Evolutionary conservation across 106 monocot genomes (phyloP).

Genomic region (Ottelia alismoides): DNA sequence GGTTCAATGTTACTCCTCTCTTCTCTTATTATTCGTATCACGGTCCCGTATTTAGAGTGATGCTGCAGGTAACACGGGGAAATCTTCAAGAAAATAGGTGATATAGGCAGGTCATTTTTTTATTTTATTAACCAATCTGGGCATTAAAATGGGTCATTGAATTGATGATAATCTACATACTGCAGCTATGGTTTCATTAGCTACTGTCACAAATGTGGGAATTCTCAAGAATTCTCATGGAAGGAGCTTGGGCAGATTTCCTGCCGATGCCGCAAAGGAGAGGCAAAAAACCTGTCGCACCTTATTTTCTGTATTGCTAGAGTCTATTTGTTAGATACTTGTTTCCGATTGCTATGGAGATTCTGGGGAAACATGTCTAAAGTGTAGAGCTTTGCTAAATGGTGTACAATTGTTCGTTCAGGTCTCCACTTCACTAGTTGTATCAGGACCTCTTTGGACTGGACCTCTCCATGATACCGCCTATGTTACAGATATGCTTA

Average conservation of each 20-base stretch:
- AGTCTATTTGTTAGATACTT: too few species aligned
- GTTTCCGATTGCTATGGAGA: too few species aligned
- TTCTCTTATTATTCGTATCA: slow-evolving; percentile 98
- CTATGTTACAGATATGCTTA: slow-evolving; percentile 59
- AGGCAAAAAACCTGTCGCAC: too few species aligned
- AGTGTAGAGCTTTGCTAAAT: too few species aligned
- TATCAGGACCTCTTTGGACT: slow-evolving; percentile 93
- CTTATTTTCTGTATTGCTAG: too few species aligned
- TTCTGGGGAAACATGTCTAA: too few species aligned
- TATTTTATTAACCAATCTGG: neutral
- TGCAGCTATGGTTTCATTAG: slow-evolving; percentile 85
- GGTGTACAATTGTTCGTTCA: too few species aligned
- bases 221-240: slow-evolving; percentile 66
- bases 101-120: neutral
- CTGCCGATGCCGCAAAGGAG: slow-evolving; percentile 49
- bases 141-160: too few species aligned
- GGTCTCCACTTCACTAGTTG: slow-evolving; percentile 39
- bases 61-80: slow-evolving; percentile 60
- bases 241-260: slow-evolving; percentile 61
- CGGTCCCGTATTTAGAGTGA: slow-evolving; percentile 89
- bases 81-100: slow-evolving; percentile 45
- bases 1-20: slow-evolving; percentile 66
- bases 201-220: slow-evolving; percentile 81
- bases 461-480: slow-evolving; percentile 76
- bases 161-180: too few species aligned